Conservation (phyloP, 2,329 filamentous ascomycete genomes). For the Aspergillus sp. region DNA sequence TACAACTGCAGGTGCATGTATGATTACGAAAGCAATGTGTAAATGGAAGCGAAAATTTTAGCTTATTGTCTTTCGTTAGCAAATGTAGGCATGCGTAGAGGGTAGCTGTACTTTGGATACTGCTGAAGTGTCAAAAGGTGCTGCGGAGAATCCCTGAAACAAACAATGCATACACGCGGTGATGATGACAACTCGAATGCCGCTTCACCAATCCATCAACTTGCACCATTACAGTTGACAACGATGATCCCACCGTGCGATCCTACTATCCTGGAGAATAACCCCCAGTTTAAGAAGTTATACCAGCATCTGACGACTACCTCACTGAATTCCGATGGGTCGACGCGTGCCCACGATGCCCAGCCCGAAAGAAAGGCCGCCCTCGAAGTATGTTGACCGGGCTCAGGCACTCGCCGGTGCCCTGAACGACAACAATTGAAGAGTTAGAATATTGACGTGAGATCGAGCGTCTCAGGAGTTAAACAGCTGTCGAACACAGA, state of each 20-base stretch:
- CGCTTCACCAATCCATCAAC: neutral
- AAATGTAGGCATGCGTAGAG: too few species aligned
- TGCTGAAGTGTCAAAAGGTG: neutral
- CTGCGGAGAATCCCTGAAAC: neutral
- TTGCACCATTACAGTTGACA: neutral
- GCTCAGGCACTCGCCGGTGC: neutral
- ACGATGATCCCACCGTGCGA: constrained; percentile 44
- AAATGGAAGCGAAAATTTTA: constrained; percentile 29
- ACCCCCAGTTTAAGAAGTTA: constrained; percentile 42
- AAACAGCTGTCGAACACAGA: constrained; percentile 29
- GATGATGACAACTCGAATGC: neutral
- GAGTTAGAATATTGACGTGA: neutral
- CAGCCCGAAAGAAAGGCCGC: constrained; percentile 29
- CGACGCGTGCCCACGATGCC: constrained; percentile 30
- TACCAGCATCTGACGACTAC: constrained; percentile 38
- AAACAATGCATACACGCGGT: neutral
- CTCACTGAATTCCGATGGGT: constrained; percentile 40
- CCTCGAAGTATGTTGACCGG: constrained; percentile 28
- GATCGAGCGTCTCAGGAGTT: constrained; percentile 27
- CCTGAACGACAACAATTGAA: neutral
- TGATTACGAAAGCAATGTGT: constrained; percentile 39
- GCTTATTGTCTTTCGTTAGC: neutral
- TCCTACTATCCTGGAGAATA: constrained; percentile 35
- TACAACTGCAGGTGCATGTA: constrained; percentile 25
- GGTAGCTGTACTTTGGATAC: neutral